Percentiles rank a stretch among this genome's conserved stretches.
These are phyloP conservation scores for Ogataea paraovalis DNA, from an alignment of 805 yeast genomes.

Conservation along the genomic window DNA sequence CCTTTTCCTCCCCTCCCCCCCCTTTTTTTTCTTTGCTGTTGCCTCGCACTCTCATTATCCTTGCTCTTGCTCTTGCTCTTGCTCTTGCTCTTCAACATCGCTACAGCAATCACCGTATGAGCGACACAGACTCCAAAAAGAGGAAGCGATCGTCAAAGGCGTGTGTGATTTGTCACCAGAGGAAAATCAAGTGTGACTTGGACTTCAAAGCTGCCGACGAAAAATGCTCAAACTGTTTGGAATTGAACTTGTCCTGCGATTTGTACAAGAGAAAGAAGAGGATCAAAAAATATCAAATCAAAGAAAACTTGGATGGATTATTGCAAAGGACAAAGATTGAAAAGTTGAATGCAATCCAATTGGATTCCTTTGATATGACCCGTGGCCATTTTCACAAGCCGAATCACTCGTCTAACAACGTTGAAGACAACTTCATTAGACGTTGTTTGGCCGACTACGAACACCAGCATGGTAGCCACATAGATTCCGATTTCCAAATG, in stretches of 20 bases:
- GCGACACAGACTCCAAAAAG: slow-evolving; percentile 19
- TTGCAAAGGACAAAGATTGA: slow-evolving; percentile 8
- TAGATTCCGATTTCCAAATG: slow-evolving; percentile 50
- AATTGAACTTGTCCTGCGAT: slow-evolving; percentile 62
- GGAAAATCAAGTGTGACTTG: slow-evolving; percentile 71
- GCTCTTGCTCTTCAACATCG: no score
- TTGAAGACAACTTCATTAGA: not conserved
- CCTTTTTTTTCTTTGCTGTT: not conserved
- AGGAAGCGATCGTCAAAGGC: slow-evolving; percentile 65
- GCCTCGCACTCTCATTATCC: no score
- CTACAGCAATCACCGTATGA: not conserved
- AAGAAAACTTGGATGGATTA: slow-evolving; percentile 10
- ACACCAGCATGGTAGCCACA: not conserved
- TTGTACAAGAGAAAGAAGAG: slow-evolving; percentile 45
- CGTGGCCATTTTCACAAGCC: not conserved
- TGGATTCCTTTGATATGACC: slow-evolving; percentile 3
- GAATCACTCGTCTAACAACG: not conserved
- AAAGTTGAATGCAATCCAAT: slow-evolving; percentile 9
- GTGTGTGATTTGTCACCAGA: slow-evolving; percentile 64
- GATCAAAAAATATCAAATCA: slow-evolving; percentile 13
- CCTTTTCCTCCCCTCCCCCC: not conserved
- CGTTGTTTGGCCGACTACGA: not conserved
- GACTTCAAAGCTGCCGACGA: slow-evolving; percentile 53
- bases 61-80: no score
- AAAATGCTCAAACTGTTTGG: slow-evolving; percentile 38